A percentile compares a stretch with the other conserved stretches of the same genome.
Evolutionary conservation across 805 yeast genomes (phyloP).

Genomic region (Starmerella gropengiesseri): DNA sequence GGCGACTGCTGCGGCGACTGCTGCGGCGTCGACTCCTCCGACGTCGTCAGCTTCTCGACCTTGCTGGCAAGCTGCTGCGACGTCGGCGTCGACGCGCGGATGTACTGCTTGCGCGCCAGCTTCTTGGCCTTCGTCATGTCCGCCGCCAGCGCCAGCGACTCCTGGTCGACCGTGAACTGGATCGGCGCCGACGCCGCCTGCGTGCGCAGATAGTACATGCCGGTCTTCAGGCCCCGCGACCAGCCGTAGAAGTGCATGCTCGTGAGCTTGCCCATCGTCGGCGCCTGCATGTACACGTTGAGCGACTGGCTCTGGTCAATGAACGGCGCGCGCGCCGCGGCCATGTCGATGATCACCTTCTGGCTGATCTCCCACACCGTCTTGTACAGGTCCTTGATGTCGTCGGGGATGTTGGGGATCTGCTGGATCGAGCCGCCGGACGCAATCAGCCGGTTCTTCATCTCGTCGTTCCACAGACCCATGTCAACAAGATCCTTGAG

Average conservation of each 20-base stretch:
- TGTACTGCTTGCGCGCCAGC: slow-evolving; percentile 24
- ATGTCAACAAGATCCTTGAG: slow-evolving; percentile 69
- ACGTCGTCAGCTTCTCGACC: slow-evolving; percentile 11
- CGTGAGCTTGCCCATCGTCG: slow-evolving; percentile 93
- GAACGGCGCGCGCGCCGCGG: slow-evolving; percentile 64
- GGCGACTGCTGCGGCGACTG: slow-evolving; percentile 3
- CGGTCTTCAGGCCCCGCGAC: slow-evolving; percentile 97
- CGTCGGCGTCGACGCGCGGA: slow-evolving; percentile 15
- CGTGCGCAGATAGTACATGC: slow-evolving; percentile 95
- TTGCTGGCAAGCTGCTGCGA: slow-evolving; percentile 10
- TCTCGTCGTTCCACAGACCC: slow-evolving; percentile 70
- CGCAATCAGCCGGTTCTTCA: slow-evolving; percentile 66
- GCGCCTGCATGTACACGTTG: slow-evolving; percentile 77
- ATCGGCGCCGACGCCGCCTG: slow-evolving; percentile 97
- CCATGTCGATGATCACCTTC: slow-evolving; percentile 73
- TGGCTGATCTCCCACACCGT: slow-evolving; percentile 97
- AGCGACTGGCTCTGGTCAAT: slow-evolving; percentile 84
- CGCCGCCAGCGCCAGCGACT: slow-evolving; percentile 26
- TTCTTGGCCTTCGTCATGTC: slow-evolving; percentile 15
- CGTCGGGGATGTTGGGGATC: slow-evolving; percentile 61
- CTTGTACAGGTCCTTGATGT: slow-evolving; percentile 66
- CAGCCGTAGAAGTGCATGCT: slow-evolving; percentile 98
- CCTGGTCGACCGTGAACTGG: slow-evolving; percentile 68
- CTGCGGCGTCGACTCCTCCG: not conserved
- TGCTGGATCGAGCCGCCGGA: slow-evolving; percentile 79